phyloP scores from a whole-genome alignment of 139 green algal genomes.

The Diplosphaera chodatii region DNA sequence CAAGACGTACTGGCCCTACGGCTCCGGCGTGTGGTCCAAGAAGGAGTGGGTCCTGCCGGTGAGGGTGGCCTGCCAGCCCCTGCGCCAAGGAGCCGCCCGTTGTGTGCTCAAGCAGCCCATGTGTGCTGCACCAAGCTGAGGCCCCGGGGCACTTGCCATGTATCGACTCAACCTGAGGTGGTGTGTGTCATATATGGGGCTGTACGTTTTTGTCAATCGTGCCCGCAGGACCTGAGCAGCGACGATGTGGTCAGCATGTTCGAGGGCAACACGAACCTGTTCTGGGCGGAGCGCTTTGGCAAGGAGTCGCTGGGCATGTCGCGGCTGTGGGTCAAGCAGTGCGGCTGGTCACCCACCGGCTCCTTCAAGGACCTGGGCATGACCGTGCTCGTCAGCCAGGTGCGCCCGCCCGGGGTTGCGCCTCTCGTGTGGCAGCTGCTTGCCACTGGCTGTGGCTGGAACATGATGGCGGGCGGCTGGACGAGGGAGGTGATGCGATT shows the following conservation, averaged over 20 bases:
- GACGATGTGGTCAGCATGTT: conserved; percentile 99
- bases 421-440: no score
- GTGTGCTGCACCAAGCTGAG: no score
- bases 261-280: conserved; percentile 98
- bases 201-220: no score
- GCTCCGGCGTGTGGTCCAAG: conserved; percentile 98
- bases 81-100: no score
- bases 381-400: conserved; percentile 95
- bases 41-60: conserved; percentile 99
- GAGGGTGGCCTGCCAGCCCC: conserved; percentile 22
- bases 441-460: no score
- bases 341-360: conserved; percentile 95
- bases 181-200: not conserved
- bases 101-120: no score
- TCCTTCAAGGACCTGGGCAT: conserved; percentile 99
- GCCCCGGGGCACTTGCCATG: no score
- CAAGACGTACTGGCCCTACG: conserved; percentile 92
- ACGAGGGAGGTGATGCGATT: no score
- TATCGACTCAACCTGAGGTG: not conserved
- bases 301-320: conserved; percentile 86
- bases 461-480: no score
- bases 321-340: conserved; percentile 99
- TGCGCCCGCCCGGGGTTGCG: conserved; percentile 22
- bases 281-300: conserved; percentile 98
- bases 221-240: conserved; percentile 66